Evolutionary conservation across 2,329 filamentous ascomycete species (phyloP), one percentile per base, ranked within the genome.

Genomic region (Claviceps purpurea): DNA sequence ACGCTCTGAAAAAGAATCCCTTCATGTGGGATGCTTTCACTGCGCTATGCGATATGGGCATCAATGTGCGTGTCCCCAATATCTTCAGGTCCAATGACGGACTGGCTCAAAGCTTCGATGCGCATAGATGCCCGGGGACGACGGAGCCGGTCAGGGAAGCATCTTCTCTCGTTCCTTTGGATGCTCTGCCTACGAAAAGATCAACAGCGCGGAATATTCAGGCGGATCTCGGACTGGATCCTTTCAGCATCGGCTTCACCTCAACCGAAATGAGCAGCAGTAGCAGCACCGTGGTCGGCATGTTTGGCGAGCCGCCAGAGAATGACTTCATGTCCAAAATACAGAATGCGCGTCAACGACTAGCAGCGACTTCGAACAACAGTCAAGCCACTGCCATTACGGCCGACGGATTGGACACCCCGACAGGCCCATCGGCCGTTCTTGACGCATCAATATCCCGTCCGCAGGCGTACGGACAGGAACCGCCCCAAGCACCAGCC

Each of bases 11-110:
- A 68, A 68, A 83, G 51, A 98, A 97, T 62, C 90, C 93, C 1
- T 91, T 97, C 68, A 93, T 95, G 79, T 98, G 93, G 93, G 93
- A 98, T 73, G 90, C 91, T 0, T 97, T 97, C 61, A 82, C 84
- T 22, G 85, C 81, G 16, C 76, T 98, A 7, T 95, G 90, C 64
- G 89, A 96, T 63, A 87, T 80, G 82, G 87, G 88, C 4, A 84
- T 89, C 45, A 83, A 82, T 58, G 77, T 97, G 51, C 82, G 87
- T 52, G 82, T 93, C 10, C 78, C 83, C 26, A 95, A 94, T 61
- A 86, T 96, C 56, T 98, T 95, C 71, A 89, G 83, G 64, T 71
- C 85, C 59, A 88, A 78, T 55, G 77, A 81, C 20, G 55, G 64
- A 7, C 64, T 81, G 39, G 57, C 75, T 38, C 73, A 73, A 41